These are phyloP conservation scores for Babesia bovis DNA, from an alignment of 169 alveolate genomes.

Conservation along the genomic window DNA sequence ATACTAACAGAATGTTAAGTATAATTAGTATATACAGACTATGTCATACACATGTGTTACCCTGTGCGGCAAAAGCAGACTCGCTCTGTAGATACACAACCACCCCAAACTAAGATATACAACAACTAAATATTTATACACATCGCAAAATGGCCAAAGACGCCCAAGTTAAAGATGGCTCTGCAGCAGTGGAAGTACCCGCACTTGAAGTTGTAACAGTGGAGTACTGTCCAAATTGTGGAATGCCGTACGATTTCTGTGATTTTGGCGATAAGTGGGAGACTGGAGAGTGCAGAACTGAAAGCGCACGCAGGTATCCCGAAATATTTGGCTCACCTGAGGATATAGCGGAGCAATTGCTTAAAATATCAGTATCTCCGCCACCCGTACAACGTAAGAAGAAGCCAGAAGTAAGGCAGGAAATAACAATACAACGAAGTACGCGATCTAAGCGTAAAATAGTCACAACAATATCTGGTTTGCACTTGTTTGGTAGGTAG, in stretches of 20 bases:
- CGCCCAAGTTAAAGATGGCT: neutral
- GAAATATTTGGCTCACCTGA: slow-evolving; percentile 53
- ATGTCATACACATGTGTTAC: too few species aligned
- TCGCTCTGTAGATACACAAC: too few species aligned
- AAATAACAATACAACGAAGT: slow-evolving; percentile 76
- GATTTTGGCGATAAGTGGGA: slow-evolving; percentile 81
- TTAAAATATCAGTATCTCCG: slow-evolving; percentile 14
- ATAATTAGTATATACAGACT: too few species aligned
- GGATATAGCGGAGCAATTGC: slow-evolving; percentile 31
- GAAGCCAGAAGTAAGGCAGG: slow-evolving; percentile 32
- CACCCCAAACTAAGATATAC: too few species aligned
- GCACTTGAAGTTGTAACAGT: slow-evolving; percentile 48
- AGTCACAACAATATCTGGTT: slow-evolving; percentile 83
- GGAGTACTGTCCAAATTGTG: slow-evolving; percentile 73
- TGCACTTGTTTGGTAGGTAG: slow-evolving; percentile 77
- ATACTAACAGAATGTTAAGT: too few species aligned
- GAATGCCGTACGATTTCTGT: slow-evolving; percentile 86
- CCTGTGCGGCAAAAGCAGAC: too few species aligned
- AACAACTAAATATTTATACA: too few species aligned
- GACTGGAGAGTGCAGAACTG: slow-evolving; percentile 71
- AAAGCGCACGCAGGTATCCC: slow-evolving; percentile 70
- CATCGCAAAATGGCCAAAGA: slow-evolving; percentile 33
- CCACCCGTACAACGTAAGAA: slow-evolving; percentile 28
- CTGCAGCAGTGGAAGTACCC: slow-evolving; percentile 21
- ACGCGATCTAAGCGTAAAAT: slow-evolving; percentile 81